phyloP scores from a whole-genome alignment of 164 flowering plant species.

The Vitis rupestris region DNA sequence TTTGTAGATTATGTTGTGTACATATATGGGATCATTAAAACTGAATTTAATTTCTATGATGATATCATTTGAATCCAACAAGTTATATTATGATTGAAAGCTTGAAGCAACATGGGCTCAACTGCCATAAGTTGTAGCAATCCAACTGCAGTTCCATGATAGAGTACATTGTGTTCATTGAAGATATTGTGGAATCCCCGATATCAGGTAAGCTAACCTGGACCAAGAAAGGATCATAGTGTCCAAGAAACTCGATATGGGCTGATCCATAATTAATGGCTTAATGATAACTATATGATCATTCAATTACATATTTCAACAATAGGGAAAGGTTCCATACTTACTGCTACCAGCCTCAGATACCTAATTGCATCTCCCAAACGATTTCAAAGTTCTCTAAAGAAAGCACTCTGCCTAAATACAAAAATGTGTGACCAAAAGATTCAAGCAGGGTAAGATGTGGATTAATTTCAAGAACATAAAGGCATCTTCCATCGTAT shows the following conservation, averaged over 20 bases:
- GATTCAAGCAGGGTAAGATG: neutral
- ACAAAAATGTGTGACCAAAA: neutral
- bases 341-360: conserved; percentile 73
- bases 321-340: conserved; percentile 13
- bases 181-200: conserved; percentile 48
- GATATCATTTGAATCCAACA: too few relatives aligned
- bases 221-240: neutral
- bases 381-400: conserved; percentile 55
- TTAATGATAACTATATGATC: too few relatives aligned
- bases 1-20: too few relatives aligned
- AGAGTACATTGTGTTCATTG: conserved; percentile 55
- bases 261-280: neutral
- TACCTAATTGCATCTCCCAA: conserved; percentile 47
- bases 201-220: conserved; percentile 80
- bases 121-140: conserved; percentile 92
- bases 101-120: conserved; percentile 9
- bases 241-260: neutral
- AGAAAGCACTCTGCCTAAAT: conserved; percentile 42
- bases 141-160: conserved; percentile 53
- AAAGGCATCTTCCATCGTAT: neutral
- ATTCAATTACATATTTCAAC: neutral
- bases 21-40: too few relatives aligned
- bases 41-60: too few relatives aligned
- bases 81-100: neutral
- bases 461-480: neutral